Evolutionary conservation across 179 eudicot species (phyloP).

Genomic region (Amaranthus tricolor): DNA sequence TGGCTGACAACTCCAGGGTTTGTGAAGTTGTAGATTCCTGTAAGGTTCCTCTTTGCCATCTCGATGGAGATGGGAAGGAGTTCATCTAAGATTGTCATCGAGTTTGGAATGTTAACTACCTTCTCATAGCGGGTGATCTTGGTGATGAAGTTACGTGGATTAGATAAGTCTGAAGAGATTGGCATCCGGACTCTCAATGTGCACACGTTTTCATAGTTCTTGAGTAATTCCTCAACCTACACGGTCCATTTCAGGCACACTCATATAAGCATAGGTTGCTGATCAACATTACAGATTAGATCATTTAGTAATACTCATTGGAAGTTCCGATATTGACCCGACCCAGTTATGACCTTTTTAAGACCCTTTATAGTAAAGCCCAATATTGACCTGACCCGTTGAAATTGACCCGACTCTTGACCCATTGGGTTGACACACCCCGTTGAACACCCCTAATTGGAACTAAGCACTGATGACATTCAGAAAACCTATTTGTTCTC

Average conservation of each 20-base stretch:
- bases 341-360: too few relatives aligned
- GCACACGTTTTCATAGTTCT: conserved; percentile 56
- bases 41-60: conserved; percentile 64
- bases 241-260: neutral
- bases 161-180: conserved; percentile 51
- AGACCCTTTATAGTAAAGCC: too few relatives aligned
- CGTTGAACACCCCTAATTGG: too few relatives aligned
- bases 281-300: neutral
- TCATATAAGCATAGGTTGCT: neutral
- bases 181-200: conserved; percentile 61
- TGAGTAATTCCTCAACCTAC: conserved; percentile 52
- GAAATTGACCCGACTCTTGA: too few relatives aligned
- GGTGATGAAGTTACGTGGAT: conserved; percentile 57
- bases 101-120: conserved; percentile 62
- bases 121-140: conserved; percentile 54
- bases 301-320: too few relatives aligned
- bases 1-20: conserved; percentile 66
- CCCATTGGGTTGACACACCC: too few relatives aligned
- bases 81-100: conserved; percentile 58
- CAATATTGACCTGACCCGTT: too few relatives aligned
- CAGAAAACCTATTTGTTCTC: too few relatives aligned
- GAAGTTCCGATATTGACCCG: too few relatives aligned
- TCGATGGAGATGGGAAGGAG: conserved; percentile 60
- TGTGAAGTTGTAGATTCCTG: conserved; percentile 61
- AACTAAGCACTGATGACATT: too few relatives aligned